Base-by-base conservation (phyloP, 2,329 filamentous ascomycete species). In the Neurospora sp. region DNA sequence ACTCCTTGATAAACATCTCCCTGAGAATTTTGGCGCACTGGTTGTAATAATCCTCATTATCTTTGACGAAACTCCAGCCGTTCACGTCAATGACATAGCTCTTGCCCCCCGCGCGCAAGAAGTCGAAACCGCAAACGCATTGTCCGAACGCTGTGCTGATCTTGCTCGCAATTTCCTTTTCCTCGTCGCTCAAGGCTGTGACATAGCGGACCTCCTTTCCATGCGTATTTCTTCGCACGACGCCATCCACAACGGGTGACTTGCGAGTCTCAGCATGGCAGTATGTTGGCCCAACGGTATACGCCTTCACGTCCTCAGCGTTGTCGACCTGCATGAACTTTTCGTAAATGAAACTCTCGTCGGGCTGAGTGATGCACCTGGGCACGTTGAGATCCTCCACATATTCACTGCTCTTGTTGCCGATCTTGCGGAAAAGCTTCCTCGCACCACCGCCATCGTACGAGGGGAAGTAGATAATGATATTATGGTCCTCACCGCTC, bases 1-100 rank as follows among this genome's bases (percentile, higher is more conserved):
- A 36, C 79, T 97, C 95, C 73, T 88, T 88, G 73, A 96, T 84
- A 74, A 99, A 98, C 78, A 96, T 92, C 6, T 96, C 90, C 77
- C 90, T 92, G 68, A 99, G 83, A 67, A 98, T 97, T 71, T 85
- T 89, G 28, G 96, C 89, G 75, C 91, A 96, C 77, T 93, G 92
- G 77, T 98, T 92, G 79, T 99, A 99, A 80, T 99, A 99, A 71
- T 97, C 94, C 72, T 97, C 95, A 76, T 99, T 99, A 79, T 99
- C 96, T 79, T 99, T 99, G 79, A 99, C 96, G 77, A 99, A 99
- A 78, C 95, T 98, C 96, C 96, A 99, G 12, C 96, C 96, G 79
- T 99, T 99, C 75, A 99, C 96, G 76, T 99, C 96, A 74, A 99
- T 99, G 67, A 99, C 96, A 80, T 93, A 99, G 78, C 95, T 98